phyloP scores from a whole-genome alignment of 2,329 filamentous ascomycete species.

The Fusarium torulosum region DNA sequence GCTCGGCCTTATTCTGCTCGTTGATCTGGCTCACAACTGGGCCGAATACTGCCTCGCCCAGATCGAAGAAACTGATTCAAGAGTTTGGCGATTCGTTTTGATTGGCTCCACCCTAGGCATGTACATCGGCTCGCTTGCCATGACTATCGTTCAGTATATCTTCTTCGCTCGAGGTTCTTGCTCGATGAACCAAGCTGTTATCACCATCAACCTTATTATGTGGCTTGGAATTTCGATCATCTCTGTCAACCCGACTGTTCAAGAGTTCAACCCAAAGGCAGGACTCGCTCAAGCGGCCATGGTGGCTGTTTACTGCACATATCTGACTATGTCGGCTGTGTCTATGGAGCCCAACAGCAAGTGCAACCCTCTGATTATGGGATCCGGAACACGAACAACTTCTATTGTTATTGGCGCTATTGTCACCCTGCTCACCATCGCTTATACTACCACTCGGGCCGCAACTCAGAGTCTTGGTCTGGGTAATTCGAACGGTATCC shows the following conservation, averaged over 20 bases:
- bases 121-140: constrained; percentile 90
- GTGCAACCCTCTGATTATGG: constrained; percentile 92
- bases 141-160: constrained; percentile 97
- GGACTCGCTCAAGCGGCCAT: constrained; percentile 97
- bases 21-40: constrained; percentile 96
- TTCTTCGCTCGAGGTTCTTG: constrained; percentile 89
- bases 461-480: constrained; percentile 90
- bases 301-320: constrained; percentile 98
- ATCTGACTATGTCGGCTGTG: constrained; percentile 97
- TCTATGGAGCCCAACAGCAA: constrained; percentile 98
- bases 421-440: constrained; percentile 95
- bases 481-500: constrained; percentile 64
- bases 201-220: constrained; percentile 91
- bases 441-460: constrained; percentile 96
- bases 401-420: constrained; percentile 93
- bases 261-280: constrained; percentile 92
- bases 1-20: constrained; percentile 89
- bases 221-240: constrained; percentile 84
- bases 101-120: constrained; percentile 94
- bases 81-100: constrained; percentile 84
- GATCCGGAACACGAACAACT: constrained; percentile 87
- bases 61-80: constrained; percentile 90
- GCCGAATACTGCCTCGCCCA: constrained; percentile 95
- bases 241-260: constrained; percentile 89
- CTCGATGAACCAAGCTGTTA: constrained; percentile 96